Percentiles rank a stretch among this genome's conserved stretches.
phyloP scores from a whole-genome alignment of 2,329 filamentous ascomycete species.

The Elsinoe arachidis region DNA sequence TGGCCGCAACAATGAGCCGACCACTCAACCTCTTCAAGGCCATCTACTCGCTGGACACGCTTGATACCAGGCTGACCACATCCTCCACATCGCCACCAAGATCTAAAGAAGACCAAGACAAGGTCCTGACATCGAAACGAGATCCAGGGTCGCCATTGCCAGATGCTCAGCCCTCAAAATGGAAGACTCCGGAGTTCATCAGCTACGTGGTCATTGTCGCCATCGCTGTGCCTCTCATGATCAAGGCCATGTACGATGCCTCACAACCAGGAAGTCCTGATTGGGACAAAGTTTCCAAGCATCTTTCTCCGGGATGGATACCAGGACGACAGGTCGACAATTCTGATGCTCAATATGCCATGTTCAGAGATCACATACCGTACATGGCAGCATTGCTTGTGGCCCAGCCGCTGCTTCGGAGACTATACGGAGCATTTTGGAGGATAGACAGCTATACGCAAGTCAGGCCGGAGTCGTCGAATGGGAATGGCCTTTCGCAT shows the following conservation, averaged over 20 bases:
- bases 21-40: constrained; percentile 35
- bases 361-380: constrained; percentile 78
- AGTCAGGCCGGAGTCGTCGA: constrained; percentile 29
- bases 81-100: constrained; percentile 53
- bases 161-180: constrained; percentile 57
- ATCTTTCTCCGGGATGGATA: constrained; percentile 80
- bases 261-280: constrained; percentile 60
- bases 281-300: constrained; percentile 62
- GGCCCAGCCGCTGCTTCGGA: constrained; percentile 71
- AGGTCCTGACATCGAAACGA: constrained; percentile 10
- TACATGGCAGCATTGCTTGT: constrained; percentile 66
- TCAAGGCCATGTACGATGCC: constrained; percentile 78
- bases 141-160: constrained; percentile 22
- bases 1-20: constrained; percentile 17
- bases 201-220: constrained; percentile 73
- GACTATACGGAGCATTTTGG: constrained; percentile 53
- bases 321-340: constrained; percentile 86
- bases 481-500: constrained; percentile 29
- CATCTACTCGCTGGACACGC: constrained; percentile 57
- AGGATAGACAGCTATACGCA: constrained; percentile 37
- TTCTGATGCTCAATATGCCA: constrained; percentile 78
- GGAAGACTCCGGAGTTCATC: constrained; percentile 79
- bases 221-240: constrained; percentile 68
- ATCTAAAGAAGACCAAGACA: constrained; percentile 5
- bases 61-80: constrained; percentile 64